Evolutionary conservation across 1,284 basidiomycete genomes (phyloP), one percentile per base, ranked within the genome.

Genomic region (Cystobasidiaceae sp.): DNA sequence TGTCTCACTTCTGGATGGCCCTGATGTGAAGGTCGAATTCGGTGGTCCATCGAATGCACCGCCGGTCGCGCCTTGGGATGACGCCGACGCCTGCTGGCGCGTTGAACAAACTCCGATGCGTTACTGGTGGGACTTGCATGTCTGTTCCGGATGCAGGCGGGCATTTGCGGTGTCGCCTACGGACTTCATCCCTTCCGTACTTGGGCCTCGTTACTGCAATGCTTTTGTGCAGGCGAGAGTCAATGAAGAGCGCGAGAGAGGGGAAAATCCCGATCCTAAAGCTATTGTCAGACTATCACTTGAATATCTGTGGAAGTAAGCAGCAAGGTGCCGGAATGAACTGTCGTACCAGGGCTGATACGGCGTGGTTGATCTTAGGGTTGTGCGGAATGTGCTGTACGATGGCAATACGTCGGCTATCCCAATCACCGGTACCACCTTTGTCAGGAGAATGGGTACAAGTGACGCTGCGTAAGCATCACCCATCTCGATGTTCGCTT

Each of bases 301-400:
- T 3, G 61, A 64, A 7, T 64, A 64, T 28, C 21, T 64, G 21
- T 64, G 61, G 61, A 64, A 64, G 51, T 59, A 21, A 59, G 56
- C 48, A 21, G 13, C 4, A 19, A 8, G 27, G 5, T 32, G 44
- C 15, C 3, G 15, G 30, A 33, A 13, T 4, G 21, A 21, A 2
- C 28, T 8, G 28, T 28, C 27, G 21, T 51, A 9, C 15, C 23
- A 59, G 5, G 27, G n/a, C 41, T 45, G 4, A 49, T 15, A 7
- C 19, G 27, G 21, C 1, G 7, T 30, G 6, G 2, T 19, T 2
- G 28, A n/a, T 3, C 13, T n/a, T 25, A 59, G 56, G 39, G 52
- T 64, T 15, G 28, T 64, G n/a, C 51, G 61, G 3, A 64, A 64
- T 30, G 17, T 56, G 13, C 43, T 64, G 23, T 64, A 64, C 52